phyloP scores from a whole-genome alignment of 495 filamentous ascomycete genomes.

The Penicillium longicatenatum region DNA sequence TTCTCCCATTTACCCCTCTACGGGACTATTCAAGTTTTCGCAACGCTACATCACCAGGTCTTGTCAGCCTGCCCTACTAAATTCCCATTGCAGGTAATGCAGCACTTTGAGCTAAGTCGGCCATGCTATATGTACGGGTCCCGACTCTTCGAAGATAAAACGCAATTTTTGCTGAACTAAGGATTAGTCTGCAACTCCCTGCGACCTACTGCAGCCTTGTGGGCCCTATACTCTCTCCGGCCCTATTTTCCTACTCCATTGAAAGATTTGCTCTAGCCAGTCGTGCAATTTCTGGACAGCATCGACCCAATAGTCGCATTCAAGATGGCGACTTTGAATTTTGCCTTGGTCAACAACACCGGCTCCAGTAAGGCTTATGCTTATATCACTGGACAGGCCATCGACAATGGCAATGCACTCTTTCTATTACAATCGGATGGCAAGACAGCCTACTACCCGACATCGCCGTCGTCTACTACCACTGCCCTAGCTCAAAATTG shows the following conservation, averaged over 20 bases:
- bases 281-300: no score
- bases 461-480: conserved; percentile 46
- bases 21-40: conserved; percentile 13
- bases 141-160: not conserved
- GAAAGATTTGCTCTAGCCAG: not conserved
- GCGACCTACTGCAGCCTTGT: not conserved
- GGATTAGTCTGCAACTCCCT: not conserved
- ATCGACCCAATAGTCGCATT: not conserved
- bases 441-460: conserved; percentile 56
- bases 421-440: conserved; percentile 66
- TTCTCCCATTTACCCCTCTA: not conserved
- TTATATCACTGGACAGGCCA: conserved; percentile 68
- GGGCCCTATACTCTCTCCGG: not conserved
- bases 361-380: conserved; percentile 62
- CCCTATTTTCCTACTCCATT: not conserved
- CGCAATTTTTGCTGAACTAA: not conserved
- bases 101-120: not conserved
- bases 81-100: not conserved
- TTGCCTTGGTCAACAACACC: conserved; percentile 66
- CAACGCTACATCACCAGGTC: conserved; percentile 26
- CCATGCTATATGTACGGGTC: conserved; percentile 1
- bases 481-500: conserved; percentile 53
- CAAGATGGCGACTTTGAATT: conserved; percentile 50
- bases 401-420: conserved; percentile 60
- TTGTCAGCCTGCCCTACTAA: conserved; percentile 27